Evolutionary conservation across 202 grass and related monocot species (phyloP), one percentile per base, ranked within the genome.

Genomic region (Zizania palustris): DNA sequence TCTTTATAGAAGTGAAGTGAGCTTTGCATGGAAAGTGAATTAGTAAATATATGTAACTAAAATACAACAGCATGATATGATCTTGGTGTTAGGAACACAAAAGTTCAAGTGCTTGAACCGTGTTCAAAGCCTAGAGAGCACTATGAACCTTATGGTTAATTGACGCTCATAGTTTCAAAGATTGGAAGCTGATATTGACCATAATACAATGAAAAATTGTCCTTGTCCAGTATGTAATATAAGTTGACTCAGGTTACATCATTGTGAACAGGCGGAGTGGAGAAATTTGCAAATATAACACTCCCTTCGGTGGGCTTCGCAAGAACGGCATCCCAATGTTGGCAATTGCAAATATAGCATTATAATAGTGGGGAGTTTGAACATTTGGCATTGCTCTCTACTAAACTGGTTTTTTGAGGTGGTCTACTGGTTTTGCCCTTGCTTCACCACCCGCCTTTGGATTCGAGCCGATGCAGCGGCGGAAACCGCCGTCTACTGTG

Each of bases 181-280:
- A 71, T 22, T 72, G 45, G 9, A 67, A 40, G 73, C 12, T 54
- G 41, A 66, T 69, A 55, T 56, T 38, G 72, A 96, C 96, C 96
- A 83, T 90, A 99, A 67, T 85, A 85, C 60, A 96, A 82, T 59
- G 87, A 75, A 80, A 99, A 99, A 69, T 93, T 99, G 64, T 99
- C 96, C 76, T 99, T 95, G 72, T 96, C 96, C 77, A 87, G 63
- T 92, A n/a, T n/a, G n/a, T n/a, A n/a, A 99, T 99, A 85, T 99
- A 99, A 56, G 87, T 93, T 83, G 96, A 81, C 74, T n/a, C n/a
- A n/a, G n/a, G n/a, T n/a, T n/a, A n/a, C n/a, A n/a, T n/a, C n/a
- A n/a, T n/a, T n/a, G n/a, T n/a, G n/a, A n/a, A n/a, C n/a, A n/a
- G n/a, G n/a, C n/a, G n/a, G n/a, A n/a, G n/a, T n/a, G n/a, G n/a